Evolutionary conservation across 495 filamentous ascomycete genomes (phyloP).

Genomic region (Margaritispora aquatica): DNA sequence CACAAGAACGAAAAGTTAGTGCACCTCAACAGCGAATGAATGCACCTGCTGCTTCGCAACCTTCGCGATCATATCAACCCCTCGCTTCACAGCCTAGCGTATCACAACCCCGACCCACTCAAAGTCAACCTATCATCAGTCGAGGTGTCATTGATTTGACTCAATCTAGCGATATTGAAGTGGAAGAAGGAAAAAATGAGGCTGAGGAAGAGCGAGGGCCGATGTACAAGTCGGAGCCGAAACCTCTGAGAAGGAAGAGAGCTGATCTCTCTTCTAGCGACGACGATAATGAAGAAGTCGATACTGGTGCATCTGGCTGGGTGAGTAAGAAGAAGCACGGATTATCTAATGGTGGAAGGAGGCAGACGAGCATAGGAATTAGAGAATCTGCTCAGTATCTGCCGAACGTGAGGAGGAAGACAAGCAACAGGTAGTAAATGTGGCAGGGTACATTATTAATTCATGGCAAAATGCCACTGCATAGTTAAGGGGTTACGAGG

Average conservation of each 20-base stretch:
- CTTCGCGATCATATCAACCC: background rate
- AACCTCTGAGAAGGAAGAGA: conserved; percentile 34
- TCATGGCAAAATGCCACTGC: no score
- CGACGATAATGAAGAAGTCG: conserved; percentile 32
- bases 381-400: conserved; percentile 12
- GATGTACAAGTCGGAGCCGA: conserved; percentile 27
- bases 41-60: background rate
- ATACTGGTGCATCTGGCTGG: conserved; percentile 23
- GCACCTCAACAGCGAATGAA: background rate
- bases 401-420: conserved; percentile 8
- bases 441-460: no score
- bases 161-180: conserved; percentile 16
- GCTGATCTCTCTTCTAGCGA: conserved; percentile 28
- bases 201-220: conserved; percentile 24
- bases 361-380: conserved; percentile 6
- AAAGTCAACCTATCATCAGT: background rate
- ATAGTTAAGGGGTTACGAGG: no score
- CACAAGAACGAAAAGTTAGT: background rate
- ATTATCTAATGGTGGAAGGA: background rate
- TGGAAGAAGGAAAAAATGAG: background rate
- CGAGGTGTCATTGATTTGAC: conserved; percentile 20
- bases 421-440: conserved; percentile 12
- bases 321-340: conserved; percentile 6
- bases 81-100: background rate
- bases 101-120: background rate